Evolutionary conservation across 768 basidiomycete genomes (phyloP).

Genomic region (Leucosporidium yakuticum): DNA sequence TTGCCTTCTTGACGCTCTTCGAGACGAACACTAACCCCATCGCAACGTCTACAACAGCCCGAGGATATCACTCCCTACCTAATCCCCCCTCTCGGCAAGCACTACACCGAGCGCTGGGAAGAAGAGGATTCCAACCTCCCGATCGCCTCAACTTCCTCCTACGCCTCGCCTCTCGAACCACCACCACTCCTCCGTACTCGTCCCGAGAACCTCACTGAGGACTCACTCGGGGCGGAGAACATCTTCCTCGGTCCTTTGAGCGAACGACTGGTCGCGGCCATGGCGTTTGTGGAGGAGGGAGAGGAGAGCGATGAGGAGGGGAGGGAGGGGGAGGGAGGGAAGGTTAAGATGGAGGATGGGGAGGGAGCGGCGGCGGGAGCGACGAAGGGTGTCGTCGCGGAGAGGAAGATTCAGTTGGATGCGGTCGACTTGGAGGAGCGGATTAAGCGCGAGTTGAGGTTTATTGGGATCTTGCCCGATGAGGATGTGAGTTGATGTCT

Average conservation of each 20-base stretch:
- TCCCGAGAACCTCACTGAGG: slow-evolving; percentile 69
- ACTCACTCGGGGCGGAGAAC: slow-evolving; percentile 45
- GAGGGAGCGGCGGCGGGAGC: slow-evolving; percentile 69
- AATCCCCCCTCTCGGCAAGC: slow-evolving; percentile 76
- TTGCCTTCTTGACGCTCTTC: not conserved
- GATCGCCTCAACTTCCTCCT: not conserved
- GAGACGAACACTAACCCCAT: not conserved
- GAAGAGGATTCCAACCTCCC: slow-evolving; percentile 62
- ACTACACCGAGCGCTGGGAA: slow-evolving; percentile 89
- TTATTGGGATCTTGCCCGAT: slow-evolving; percentile 46
- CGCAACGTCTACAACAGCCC: slow-evolving; percentile 36
- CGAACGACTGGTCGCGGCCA: slow-evolving; percentile 36
- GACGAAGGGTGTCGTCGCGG: slow-evolving; percentile 77
- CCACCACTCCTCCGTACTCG: slow-evolving; percentile 45
- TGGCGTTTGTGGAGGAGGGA: slow-evolving; percentile 26
- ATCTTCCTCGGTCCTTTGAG: slow-evolving; percentile 33
- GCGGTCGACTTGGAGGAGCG: slow-evolving; percentile 46
- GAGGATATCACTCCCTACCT: slow-evolving; percentile 83
- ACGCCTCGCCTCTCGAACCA: slow-evolving; percentile 24
- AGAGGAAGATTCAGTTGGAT: slow-evolving; percentile 37
- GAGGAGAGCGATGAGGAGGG: slow-evolving; percentile 7
- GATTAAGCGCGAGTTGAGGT: slow-evolving; percentile 46
- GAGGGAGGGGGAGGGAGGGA: slow-evolving; percentile 54
- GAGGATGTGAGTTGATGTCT: slow-evolving; percentile 37
- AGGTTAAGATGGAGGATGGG: slow-evolving; percentile 54